These are phyloP conservation scores for Fusarium redolens DNA, from an alignment of 2,329 filamentous ascomycete genomes.

Conservation along the genomic window DNA sequence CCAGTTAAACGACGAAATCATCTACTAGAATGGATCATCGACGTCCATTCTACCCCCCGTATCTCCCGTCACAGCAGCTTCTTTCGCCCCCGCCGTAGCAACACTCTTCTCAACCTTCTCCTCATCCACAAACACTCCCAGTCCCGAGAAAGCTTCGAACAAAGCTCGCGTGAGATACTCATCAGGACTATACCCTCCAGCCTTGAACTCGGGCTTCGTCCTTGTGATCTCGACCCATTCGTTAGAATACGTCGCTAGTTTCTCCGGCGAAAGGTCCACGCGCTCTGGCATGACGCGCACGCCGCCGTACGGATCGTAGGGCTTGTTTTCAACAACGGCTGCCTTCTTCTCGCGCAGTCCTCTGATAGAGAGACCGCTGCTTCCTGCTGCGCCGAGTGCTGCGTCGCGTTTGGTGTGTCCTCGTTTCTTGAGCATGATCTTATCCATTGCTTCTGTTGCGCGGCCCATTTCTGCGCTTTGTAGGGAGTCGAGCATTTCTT, in stretches of 20 bases:
- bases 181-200: conserved; percentile 84
- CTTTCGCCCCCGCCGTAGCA: conserved; percentile 50
- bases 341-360: conserved; percentile 76
- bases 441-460: conserved; percentile 67
- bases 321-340: conserved; percentile 67
- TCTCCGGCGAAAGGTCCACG: conserved; percentile 65
- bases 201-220: conserved; percentile 72
- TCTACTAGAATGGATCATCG: conserved; percentile 58
- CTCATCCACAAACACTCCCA: conserved; percentile 88
- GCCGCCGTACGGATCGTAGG: conserved; percentile 91
- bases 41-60: conserved; percentile 58
- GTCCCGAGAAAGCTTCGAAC: conserved; percentile 88
- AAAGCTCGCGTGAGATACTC: conserved; percentile 86
- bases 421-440: conserved; percentile 79
- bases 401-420: conserved; percentile 61
- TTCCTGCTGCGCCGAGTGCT: conserved; percentile 50
- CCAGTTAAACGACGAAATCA: neutral
- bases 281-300: conserved; percentile 75
- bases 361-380: conserved; percentile 73
- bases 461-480: conserved; percentile 70
- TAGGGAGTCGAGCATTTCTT: conserved; percentile 77
- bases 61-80: conserved; percentile 50
- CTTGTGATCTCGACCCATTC: conserved; percentile 76
- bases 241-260: conserved; percentile 76
- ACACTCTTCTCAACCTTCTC: conserved; percentile 65